A percentile compares a stretch with the other conserved stretches of the same genome.
Evolutionary conservation across 2,329 filamentous ascomycete species (phyloP).

Genomic region (Fusarium duplospermum): DNA sequence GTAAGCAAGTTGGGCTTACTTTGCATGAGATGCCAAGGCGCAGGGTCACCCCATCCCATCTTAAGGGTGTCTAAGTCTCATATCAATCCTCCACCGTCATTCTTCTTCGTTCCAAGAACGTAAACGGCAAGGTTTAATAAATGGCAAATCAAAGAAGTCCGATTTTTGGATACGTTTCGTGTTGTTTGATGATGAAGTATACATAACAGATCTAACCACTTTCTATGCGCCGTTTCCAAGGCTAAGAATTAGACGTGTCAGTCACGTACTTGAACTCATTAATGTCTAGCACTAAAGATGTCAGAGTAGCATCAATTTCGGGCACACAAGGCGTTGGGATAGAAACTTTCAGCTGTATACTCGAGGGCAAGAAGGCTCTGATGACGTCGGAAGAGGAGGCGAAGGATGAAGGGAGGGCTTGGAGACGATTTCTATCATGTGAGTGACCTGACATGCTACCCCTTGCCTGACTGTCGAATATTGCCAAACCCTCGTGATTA

Average conservation of each 20-base stretch:
- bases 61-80: neutral
- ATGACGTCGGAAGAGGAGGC: neutral
- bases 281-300: neutral
- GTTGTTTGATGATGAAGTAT: too few species aligned
- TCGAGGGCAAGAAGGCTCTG: neutral
- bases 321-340: neutral
- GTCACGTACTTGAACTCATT: neutral
- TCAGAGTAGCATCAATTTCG: neutral
- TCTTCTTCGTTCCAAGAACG: neutral
- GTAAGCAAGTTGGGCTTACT: neutral
- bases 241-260: neutral
- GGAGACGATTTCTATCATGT: neutral
- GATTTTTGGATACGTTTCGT: neutral
- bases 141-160: neutral
- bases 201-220: neutral
- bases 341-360: neutral
- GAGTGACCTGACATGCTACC: neutral
- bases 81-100: too few species aligned
- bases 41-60: neutral
- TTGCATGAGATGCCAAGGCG: neutral
- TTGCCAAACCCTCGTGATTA: neutral
- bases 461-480: neutral
- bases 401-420: too few species aligned
- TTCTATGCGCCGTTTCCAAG: neutral
- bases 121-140: neutral